These are phyloP conservation scores for Yamadazyma nakazawae DNA, from an alignment of 805 yeast species.

Conservation along the genomic window DNA sequence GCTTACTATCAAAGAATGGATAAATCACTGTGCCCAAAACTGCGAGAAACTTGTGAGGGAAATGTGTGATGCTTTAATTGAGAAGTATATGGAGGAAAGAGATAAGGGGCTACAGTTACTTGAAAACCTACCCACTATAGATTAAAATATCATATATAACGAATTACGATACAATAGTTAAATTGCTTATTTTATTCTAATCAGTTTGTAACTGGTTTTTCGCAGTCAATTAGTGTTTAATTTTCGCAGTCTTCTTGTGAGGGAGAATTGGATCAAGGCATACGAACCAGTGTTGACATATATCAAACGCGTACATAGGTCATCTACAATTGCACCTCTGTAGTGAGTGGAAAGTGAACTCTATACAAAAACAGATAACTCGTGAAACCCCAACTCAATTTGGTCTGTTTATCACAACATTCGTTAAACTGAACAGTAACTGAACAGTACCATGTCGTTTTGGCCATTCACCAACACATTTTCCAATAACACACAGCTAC, in stretches of 20 bases:
- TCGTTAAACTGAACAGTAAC: background rate
- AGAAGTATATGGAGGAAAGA: constrained; percentile 47
- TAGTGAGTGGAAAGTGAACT: background rate
- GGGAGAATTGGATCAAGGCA: background rate
- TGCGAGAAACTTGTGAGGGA: constrained; percentile 48
- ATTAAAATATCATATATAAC: constrained; percentile 3
- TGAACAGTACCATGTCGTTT: constrained; percentile 36
- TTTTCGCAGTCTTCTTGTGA: background rate
- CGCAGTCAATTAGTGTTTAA: background rate
- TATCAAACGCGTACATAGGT: background rate
- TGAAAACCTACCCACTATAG: constrained; percentile 13
- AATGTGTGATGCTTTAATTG: constrained; percentile 46
- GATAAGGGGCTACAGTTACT: constrained; percentile 42
- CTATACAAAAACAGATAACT: background rate
- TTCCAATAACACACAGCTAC: constrained; percentile 36
- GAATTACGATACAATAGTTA: background rate
- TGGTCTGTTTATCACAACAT: background rate
- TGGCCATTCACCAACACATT: constrained; percentile 44
- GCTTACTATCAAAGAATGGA: constrained; percentile 73
- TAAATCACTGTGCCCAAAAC: constrained; percentile 50
- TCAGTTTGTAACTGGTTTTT: background rate
- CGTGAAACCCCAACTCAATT: background rate
- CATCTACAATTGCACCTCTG: background rate
- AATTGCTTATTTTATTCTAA: no score
- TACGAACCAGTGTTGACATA: background rate